Evolutionary conservation across 2,329 filamentous ascomycete species (phyloP), one percentile per base, ranked within the genome.

Genomic region (Byssochlamys sp.): DNA sequence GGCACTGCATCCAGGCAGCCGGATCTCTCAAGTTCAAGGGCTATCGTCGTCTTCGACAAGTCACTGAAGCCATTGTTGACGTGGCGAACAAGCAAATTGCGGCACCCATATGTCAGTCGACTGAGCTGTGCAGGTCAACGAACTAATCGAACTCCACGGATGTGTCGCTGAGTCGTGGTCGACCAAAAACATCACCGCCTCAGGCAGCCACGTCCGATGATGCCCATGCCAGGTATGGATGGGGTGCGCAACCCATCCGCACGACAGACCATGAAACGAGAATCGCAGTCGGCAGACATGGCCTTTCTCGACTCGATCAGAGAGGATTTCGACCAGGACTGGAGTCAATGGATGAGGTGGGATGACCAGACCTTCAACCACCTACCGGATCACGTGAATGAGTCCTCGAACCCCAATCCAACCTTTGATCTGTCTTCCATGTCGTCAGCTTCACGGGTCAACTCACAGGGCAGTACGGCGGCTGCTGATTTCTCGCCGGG

Each of bases 291-390:
- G 4, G 63, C 63, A 5, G 59, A 57, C 19, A 60, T 61, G 55
- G 61, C 60, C 5, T 61, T 65, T 27, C 55, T 65, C 2, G 61
- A 66, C 11, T 57, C 65, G 26, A 54, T 61, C 19, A 57, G 60
- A 48, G 69, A 73, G 28, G 67, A 69, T 27, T 54, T 64, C 9
- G 68, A 62, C n/a, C 69, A 73, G 58, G 74, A 76, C 55, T 76
- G 74, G 74, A 73, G 71, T 11, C 72, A 76, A 60, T 76, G 74
- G 74, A 76, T 76, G 74, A 66, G 70, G 64, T 76, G 74, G 74
- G 74, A 76, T 60, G 74, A 74, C 14, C 64, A 71, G 27, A 65
- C 67, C 26, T 67, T 69, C 48, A 68, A 72, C 26, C 48, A 58
- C n/a, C 57, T 63, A 35, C 66, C 67, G n/a, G 67, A 67, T 54